A percentile compares a stretch with the other conserved stretches of the same genome.
Evolutionary conservation across 805 yeast species (phyloP).

Genomic region (Candida insectalens): DNA sequence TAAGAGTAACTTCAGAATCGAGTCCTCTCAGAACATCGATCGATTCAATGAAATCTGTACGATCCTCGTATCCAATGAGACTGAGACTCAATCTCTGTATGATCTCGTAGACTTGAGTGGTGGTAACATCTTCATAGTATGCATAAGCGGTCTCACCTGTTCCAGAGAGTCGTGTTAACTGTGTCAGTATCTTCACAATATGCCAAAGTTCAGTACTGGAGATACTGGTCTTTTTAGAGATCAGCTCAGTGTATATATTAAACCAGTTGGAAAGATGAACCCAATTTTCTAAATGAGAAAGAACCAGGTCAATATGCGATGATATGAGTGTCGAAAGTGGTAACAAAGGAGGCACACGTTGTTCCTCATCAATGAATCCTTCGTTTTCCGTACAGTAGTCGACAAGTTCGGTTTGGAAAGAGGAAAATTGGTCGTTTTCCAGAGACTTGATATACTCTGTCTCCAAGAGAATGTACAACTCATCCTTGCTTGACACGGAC

Average conservation of each 20-base stretch:
- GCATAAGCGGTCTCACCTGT: conserved; percentile 1
- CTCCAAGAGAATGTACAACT: conserved; percentile 13
- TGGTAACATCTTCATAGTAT: conserved; percentile 6
- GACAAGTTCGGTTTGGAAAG: conserved; percentile 11
- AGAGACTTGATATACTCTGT: conserved; percentile 13
- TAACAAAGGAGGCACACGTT: conserved; percentile 8
- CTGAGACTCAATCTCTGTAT: conserved; percentile 7
- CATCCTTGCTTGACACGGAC: conserved; percentile 12
- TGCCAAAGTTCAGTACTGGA: conserved; percentile 11
- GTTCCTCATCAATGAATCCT: conserved; percentile 5
- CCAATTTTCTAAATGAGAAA: conserved; percentile 13
- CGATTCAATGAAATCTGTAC: conserved; percentile 4
- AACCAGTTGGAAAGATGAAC: conserved; percentile 19
- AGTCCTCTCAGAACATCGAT: conserved; percentile 2
- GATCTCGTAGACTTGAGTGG: conserved; percentile 12
- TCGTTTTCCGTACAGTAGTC: conserved; percentile 6
- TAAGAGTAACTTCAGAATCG: conserved; percentile 1
- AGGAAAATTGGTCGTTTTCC: conserved; percentile 4
- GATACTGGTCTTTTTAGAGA: conserved; percentile 5
- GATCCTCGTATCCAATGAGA: conserved; percentile 16
- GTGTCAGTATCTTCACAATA: conserved; percentile 10
- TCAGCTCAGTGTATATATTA: conserved; percentile 5
- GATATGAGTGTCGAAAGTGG: conserved; percentile 11
- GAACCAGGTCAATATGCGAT: conserved; percentile 10
- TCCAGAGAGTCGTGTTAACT: conserved; percentile 6